Evolutionary conservation across 148 eudicot genomes (phyloP), one percentile per base, ranked within the genome.

Genomic region (Camellia lanceoleosa): DNA sequence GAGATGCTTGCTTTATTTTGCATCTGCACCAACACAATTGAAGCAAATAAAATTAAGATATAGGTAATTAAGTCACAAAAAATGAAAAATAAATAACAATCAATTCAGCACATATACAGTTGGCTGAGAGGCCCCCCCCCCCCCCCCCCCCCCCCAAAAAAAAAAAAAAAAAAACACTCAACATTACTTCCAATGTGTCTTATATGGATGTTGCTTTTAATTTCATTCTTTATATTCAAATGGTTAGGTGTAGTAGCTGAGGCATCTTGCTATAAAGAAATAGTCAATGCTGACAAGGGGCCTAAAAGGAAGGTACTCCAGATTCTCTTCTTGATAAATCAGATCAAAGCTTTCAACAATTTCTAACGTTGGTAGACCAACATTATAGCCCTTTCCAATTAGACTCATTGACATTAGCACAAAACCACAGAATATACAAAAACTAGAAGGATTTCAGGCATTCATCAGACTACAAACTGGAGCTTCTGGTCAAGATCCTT

Each of bases 1-100:
- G 89, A 87, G 76, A 92, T 74, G 66, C 85, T 83, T 68, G 93
- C 82, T 83, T 84, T 92, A 82, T 80, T 91, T 80, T 67, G 69
- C 65, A 95, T 83, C 98, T 95, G 97, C 85, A 79, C 55, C 58
- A 76, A 42, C 47, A 83, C 38, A 76, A 81, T 68, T 43, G 51
- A 46, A 56, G 44, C 71, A 66, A 54, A 52, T 44, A 62, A 54
- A 71, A 49, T 73, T 8, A 80, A 73, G 56, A 64, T 74, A 58
- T 16, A 19, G 51, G 13, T 47, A 41, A 41, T 11, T 5, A 47
- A 58, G 44, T 38, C 54, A 43, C 44, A 42, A 58, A 5, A 58
- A 18, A 63, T 5, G 49, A 62, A 56, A 38, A 42, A 11, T 9
- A 52, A 58, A 46, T 15, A 14, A 54, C 47, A 15, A 42, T 60